Percentiles rank a stretch among this genome's conserved stretches.
Conservation (phyloP, 2,329 filamentous ascomycete species). For the Cladorrhinum sp. region DNA sequence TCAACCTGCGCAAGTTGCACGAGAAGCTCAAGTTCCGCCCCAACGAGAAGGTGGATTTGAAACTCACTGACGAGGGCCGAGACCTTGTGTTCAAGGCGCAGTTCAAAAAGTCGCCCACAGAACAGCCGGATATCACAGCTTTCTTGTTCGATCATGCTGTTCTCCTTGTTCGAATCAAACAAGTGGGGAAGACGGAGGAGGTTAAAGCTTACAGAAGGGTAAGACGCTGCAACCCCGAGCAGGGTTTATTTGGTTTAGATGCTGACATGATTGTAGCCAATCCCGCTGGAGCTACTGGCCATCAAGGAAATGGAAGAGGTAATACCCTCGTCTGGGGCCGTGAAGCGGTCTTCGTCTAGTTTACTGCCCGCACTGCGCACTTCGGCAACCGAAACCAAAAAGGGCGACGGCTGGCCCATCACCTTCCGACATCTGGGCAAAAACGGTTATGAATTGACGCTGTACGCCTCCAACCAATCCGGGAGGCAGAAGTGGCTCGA, state of each 20-base stretch:
- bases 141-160: conserved; percentile 97
- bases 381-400: conserved; percentile 52
- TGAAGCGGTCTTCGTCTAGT: conserved; percentile 86
- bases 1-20: conserved; percentile 89
- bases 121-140: conserved; percentile 84
- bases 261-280: conserved; percentile 56
- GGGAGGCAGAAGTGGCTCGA: conserved; percentile 96
- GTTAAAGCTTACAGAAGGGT: conserved; percentile 85
- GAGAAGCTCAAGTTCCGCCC: conserved; percentile 87
- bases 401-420: conserved; percentile 80
- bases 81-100: conserved; percentile 92
- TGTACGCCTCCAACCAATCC: conserved; percentile 82
- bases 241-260: neutral
- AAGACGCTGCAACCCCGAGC: conserved; percentile 27
- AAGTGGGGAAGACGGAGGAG: conserved; percentile 88
- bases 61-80: conserved; percentile 87
- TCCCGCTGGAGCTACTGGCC: conserved; percentile 86
- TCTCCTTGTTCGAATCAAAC: conserved; percentile 85
- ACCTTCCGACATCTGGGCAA: conserved; percentile 96
- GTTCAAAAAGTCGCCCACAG: conserved; percentile 87
- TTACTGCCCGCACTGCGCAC: conserved; percentile 60
- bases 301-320: conserved; percentile 98
- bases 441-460: conserved; percentile 86
- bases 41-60: conserved; percentile 88
- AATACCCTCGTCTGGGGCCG: conserved; percentile 72